Evolutionary conservation across 2,329 filamentous ascomycete genomes (phyloP), one percentile per base, ranked within the genome.

Genomic region (Zymoseptoria ardabiliae): DNA sequence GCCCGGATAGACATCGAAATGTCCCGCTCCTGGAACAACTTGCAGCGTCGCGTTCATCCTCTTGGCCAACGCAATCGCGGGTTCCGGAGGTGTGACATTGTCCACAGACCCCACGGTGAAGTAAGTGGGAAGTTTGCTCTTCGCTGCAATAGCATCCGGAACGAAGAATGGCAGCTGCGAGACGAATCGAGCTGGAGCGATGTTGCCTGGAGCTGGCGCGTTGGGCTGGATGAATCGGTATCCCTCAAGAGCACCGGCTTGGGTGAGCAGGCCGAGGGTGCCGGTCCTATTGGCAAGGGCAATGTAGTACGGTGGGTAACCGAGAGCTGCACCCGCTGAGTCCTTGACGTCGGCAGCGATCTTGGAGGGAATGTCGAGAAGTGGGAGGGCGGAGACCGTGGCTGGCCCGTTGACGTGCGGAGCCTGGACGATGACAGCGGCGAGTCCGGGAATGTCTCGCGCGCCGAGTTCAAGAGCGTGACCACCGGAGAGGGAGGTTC

Each of bases 401-500:
- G 49, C 55, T 7, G 49, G 19, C 6, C 55, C 58, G 41, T 60
- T 54, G 49, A 57, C 35, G 35, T 60, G 58, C 13, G 55, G 58
- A 17, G 45, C 58, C 30, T 59, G 58, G 20, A 48, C 45, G 50
- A 59, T 57, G 22, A 59, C 54, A 23, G 21, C 58, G 9, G 35
- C 53, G 6, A 59, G 53, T 11, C 53, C 19, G 8, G 53, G 28
- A 17, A 20, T 20, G n/a, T n/a, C n/a, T 19, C 22, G 45, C 13
- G 57, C 21, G n/a, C 53, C 53, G 35, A 59, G 57, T 48, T 50
- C 22, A 11, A 59, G 53, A 21, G 41, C 57, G 25, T 55, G 53
- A 23, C 57, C 57, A 13, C 57, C 57, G 28, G 57, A 56, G 13
- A 59, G 57, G 5, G 57, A 59, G 25, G 53, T 59, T 21, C 53